phyloP scores from a whole-genome alignment of 306 rosid genomes.

The Rosa rugosa region DNA sequence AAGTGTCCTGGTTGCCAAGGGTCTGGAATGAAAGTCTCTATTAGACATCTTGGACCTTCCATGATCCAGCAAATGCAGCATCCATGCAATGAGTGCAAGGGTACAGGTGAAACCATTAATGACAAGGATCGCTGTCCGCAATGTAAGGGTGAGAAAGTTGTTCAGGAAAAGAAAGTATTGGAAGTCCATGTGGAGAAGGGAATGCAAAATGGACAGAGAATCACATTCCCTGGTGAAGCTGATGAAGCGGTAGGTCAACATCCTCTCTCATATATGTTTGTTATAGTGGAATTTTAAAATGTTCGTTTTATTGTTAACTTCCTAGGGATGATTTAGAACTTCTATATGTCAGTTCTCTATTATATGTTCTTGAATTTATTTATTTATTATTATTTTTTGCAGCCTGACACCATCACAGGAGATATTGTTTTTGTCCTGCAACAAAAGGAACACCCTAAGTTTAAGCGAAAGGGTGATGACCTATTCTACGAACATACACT shows the following conservation, averaged over 20 bases:
- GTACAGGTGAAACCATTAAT: constrained; percentile 89
- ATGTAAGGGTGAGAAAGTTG: constrained; percentile 94
- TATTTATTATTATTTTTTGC: constrained; percentile 19
- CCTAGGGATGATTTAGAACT: not conserved
- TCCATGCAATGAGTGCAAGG: constrained; percentile 92
- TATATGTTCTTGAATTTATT: not conserved
- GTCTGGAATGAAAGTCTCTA: constrained; percentile 90
- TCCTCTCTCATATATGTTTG: not conserved
- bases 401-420: constrained; percentile 96
- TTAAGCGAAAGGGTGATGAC: constrained; percentile 77
- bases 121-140: constrained; percentile 86
- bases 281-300: not conserved
- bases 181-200: constrained; percentile 92
- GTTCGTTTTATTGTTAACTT: not conserved
- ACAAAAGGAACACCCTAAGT: constrained; percentile 93
- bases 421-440: constrained; percentile 90
- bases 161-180: constrained; percentile 91
- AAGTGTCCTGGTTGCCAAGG: constrained; percentile 94
- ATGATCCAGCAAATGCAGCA: constrained; percentile 99
- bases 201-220: constrained; percentile 86
- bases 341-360: not conserved
- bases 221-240: constrained; percentile 96
- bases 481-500: constrained; percentile 75
- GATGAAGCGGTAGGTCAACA: constrained; percentile 78
- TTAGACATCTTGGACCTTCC: constrained; percentile 89